Conservation (phyloP, 176 grass and related monocot genomes). For the Olyra latifolia region DNA sequence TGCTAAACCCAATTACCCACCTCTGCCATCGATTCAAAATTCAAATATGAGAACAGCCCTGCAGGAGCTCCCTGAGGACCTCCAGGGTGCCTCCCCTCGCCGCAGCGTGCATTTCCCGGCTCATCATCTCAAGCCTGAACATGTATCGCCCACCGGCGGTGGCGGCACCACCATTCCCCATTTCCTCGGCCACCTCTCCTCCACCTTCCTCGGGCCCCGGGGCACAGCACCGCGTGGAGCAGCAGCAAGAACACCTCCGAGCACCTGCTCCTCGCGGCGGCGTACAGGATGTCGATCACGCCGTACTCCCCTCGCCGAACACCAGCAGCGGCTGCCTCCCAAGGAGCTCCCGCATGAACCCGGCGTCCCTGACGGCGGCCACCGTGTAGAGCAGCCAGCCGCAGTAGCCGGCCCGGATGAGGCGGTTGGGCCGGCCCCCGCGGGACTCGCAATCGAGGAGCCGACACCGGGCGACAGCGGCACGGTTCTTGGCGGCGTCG, state of each 20-base stretch:
- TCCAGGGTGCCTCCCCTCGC: slow-evolving; percentile 76
- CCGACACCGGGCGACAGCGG: slow-evolving; percentile 56
- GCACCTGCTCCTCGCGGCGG: slow-evolving; percentile 63
- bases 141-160: neutral
- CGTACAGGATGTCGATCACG: slow-evolving; percentile 87
- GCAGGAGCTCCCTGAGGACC: slow-evolving; percentile 72
- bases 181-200: neutral
- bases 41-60: slow-evolving; percentile 43
- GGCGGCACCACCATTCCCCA: neutral
- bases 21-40: too few species aligned
- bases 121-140: slow-evolving; percentile 74
- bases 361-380: slow-evolving; percentile 57
- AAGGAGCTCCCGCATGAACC: slow-evolving; percentile 68
- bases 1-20: too few species aligned
- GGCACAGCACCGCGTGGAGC: slow-evolving; percentile 40
- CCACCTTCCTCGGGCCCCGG: neutral
- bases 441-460: slow-evolving; percentile 57
- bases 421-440: slow-evolving; percentile 32
- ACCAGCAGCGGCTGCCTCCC: slow-evolving; percentile 62
- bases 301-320: slow-evolving; percentile 93
- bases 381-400: slow-evolving; percentile 93
- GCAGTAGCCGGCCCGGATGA: slow-evolving; percentile 60
- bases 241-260: slow-evolving; percentile 62
- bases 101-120: slow-evolving; percentile 68
- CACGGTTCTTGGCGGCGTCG: slow-evolving; percentile 58